phyloP scores from a whole-genome alignment of 2,329 filamentous ascomycete genomes.

The Cercospora sp. region DNA sequence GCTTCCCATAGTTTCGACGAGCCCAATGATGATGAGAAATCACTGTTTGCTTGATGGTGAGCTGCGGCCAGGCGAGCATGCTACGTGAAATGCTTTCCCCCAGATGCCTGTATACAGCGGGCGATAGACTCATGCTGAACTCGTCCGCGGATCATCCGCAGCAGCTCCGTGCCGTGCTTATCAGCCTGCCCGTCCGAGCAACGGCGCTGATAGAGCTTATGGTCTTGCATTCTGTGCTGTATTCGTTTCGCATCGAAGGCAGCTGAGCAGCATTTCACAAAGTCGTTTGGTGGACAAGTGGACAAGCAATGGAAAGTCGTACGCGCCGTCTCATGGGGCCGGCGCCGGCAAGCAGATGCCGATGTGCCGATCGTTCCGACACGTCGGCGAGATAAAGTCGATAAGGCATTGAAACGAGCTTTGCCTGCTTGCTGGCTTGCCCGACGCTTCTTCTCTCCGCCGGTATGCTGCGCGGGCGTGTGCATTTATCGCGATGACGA shows the following conservation, averaged over 20 bases:
- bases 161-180: neutral
- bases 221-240: neutral
- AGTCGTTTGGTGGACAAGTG: neutral
- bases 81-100: neutral
- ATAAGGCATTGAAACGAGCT: conserved; percentile 1
- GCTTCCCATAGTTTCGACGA: no score
- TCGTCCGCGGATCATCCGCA: neutral
- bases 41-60: neutral
- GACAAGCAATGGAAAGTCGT: neutral
- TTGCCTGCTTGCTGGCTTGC: neutral
- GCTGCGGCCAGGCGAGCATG: neutral
- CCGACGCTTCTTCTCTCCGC: neutral
- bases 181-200: neutral
- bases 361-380: neutral
- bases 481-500: neutral
- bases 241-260: neutral
- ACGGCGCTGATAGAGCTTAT: neutral
- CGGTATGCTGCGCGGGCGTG: neutral
- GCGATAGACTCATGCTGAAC: neutral
- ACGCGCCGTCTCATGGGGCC: neutral
- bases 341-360: neutral
- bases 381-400: conserved; percentile 1
- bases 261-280: neutral
- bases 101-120: neutral
- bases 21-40: neutral